Evolutionary conservation across 1,284 basidiomycete genomes (phyloP).

Genomic region (Vanrija pseudolonga): DNA sequence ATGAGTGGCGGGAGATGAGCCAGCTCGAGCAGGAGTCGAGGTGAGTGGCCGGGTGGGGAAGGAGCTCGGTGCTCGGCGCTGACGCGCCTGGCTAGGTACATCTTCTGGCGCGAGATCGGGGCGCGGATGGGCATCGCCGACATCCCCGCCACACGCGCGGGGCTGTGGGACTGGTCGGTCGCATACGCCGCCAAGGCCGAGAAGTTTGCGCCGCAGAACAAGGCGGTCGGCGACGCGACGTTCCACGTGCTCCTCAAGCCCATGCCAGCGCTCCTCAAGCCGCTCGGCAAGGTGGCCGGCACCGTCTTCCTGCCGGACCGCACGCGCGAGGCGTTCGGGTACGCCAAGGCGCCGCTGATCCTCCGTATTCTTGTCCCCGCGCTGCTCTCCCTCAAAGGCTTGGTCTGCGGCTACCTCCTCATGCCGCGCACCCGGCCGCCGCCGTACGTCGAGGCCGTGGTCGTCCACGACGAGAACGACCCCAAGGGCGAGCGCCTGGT

Average conservation of each 20-base stretch:
- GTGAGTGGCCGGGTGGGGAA: neutral
- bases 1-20: conserved; percentile 8
- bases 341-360: neutral
- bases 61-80: neutral
- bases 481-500: neutral
- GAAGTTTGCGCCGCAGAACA: conserved; percentile 7
- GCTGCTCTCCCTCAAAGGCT: conserved; percentile 6
- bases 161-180: conserved; percentile 6
- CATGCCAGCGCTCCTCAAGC: neutral
- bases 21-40: conserved; percentile 13
- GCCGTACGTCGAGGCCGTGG: neutral
- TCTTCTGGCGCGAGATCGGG: conserved; percentile 19
- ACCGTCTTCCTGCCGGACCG: conserved; percentile 12
- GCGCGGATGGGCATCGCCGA: conserved; percentile 14
- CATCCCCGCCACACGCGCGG: conserved; percentile 8
- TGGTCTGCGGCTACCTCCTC: conserved; percentile 1
- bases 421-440: conserved; percentile 2
- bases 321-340: conserved; percentile 10
- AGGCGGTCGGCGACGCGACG: conserved; percentile 8
- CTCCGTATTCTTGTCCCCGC: conserved; percentile 5
- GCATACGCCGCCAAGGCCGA: conserved; percentile 4
- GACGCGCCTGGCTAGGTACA: conserved; percentile 4
- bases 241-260: conserved; percentile 7
- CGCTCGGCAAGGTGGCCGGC: neutral
- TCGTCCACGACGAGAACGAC: neutral